These are phyloP conservation scores for Royoungia palumana DNA, from an alignment of 768 basidiomycete genomes.

Conservation along the genomic window DNA sequence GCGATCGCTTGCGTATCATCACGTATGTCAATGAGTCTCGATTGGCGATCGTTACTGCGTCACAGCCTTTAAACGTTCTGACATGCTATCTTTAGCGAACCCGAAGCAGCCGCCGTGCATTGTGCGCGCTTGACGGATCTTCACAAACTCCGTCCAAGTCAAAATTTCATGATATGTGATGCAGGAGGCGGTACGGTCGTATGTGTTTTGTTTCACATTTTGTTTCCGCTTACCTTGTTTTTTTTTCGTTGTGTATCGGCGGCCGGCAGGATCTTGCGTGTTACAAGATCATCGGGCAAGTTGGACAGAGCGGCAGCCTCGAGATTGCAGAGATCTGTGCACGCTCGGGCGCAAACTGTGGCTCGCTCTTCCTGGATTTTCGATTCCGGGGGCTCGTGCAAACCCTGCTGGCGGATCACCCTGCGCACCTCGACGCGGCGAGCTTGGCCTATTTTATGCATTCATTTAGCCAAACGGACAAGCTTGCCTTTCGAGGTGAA, in stretches of 20 bases:
- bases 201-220: constrained; percentile 28
- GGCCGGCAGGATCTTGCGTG: constrained; percentile 42
- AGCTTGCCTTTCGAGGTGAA: constrained; percentile 69
- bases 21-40: constrained; percentile 39
- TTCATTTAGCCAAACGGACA: constrained; percentile 86
- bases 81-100: constrained; percentile 41
- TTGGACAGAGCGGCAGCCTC: constrained; percentile 71
- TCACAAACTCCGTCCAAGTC: constrained; percentile 73
- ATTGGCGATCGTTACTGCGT: not conserved
- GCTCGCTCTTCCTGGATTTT: constrained; percentile 83
- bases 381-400: constrained; percentile 80
- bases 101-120: constrained; percentile 89
- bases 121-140: constrained; percentile 79
- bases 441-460: constrained; percentile 88
- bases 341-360: constrained; percentile 83
- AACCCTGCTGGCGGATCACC: constrained; percentile 76
- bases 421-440: constrained; percentile 76
- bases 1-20: constrained; percentile 79
- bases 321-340: constrained; percentile 92
- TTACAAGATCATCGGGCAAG: constrained; percentile 78
- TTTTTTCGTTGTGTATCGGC: not conserved
- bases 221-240: not conserved
- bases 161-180: constrained; percentile 91
- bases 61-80: not conserved
- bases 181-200: constrained; percentile 82